phyloP scores from a whole-genome alignment of 805 yeast species.

The Candida boidinii region DNA sequence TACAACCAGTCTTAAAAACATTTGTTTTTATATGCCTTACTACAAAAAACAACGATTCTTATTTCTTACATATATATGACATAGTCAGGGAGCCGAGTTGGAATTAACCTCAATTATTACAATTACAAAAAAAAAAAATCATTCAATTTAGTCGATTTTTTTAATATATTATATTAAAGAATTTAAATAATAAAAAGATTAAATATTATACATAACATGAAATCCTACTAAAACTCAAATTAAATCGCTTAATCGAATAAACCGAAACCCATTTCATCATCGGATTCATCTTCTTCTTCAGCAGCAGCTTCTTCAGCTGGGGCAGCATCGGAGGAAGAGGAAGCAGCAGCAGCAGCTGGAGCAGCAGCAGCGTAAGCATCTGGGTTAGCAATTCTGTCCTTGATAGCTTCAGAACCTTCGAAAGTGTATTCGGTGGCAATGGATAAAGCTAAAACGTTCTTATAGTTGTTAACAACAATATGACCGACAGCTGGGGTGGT shows the following conservation, averaged over 20 bases:
- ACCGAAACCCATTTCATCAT: constrained; percentile 96
- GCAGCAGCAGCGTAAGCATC: constrained; percentile 99
- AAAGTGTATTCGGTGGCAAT: constrained; percentile 98
- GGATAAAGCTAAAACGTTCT: constrained; percentile 95
- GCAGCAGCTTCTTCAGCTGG: constrained; percentile 69
- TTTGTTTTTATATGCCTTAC: too few species aligned
- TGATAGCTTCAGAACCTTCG: constrained; percentile 98
- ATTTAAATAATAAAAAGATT: background rate
- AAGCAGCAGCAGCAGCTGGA: constrained; percentile 87
- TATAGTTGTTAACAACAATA: constrained; percentile 98
- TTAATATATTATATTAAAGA: too few species aligned
- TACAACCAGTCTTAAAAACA: too few species aligned
- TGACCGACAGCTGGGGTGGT: constrained; percentile 99
- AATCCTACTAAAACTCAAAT: background rate
- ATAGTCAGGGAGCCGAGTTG: too few species aligned
- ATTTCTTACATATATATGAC: too few species aligned
- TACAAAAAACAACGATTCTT: too few species aligned
- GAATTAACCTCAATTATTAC: too few species aligned
- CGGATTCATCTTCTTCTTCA: constrained; percentile 55
- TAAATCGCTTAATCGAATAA: constrained; percentile 72
- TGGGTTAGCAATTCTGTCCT: constrained; percentile 99
- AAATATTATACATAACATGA: background rate
- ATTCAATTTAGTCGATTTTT: too few species aligned
- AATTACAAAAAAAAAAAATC: too few species aligned
- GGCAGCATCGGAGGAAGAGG: constrained; percentile 39